Conservation (phyloP, 1,139 yeast species). For the Barnettozyma hawaiiensis region DNA sequence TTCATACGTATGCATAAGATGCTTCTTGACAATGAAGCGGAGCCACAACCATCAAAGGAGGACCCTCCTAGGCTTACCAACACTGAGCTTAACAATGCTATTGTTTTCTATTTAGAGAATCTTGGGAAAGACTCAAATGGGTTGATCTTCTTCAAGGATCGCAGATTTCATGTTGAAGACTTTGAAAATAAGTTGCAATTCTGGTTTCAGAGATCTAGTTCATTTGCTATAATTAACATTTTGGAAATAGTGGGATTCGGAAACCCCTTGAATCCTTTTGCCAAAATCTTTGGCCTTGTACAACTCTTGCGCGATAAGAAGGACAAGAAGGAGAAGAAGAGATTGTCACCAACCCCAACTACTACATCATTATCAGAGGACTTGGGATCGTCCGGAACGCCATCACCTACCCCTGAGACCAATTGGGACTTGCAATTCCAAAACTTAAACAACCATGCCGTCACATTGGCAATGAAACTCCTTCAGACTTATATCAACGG, state of each 20-base stretch:
- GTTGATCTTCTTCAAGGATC: constrained; percentile 52
- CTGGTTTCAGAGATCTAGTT: constrained; percentile 71
- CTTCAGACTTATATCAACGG: constrained; percentile 61
- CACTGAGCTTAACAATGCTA: constrained; percentile 54
- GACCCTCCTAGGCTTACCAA: constrained; percentile 7
- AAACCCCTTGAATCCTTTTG: constrained; percentile 67
- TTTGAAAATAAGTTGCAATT: constrained; percentile 52
- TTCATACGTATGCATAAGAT: constrained; percentile 63
- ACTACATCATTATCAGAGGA: constrained; percentile 1
- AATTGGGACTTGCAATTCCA: constrained; percentile 8
- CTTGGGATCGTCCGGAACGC: background rate
- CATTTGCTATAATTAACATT: constrained; percentile 70
- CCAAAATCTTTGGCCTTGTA: constrained; percentile 62
- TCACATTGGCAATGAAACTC: constrained; percentile 62
- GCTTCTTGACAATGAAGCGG: constrained; percentile 28
- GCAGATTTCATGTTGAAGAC: constrained; percentile 15
- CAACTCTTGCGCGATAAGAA: constrained; percentile 66
- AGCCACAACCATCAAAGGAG: background rate
- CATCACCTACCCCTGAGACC: constrained; percentile 27
- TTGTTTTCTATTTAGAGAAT: constrained; percentile 62
- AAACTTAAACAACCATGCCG: constrained; percentile 53
- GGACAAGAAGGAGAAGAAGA: constrained; percentile 63
- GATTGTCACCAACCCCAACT: constrained; percentile 30
- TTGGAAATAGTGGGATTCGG: constrained; percentile 75
- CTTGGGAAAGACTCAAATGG: constrained; percentile 66